A percentile compares a stretch with the other conserved stretches of the same genome.
Conservation (phyloP, 1,284 basidiomycete species). For the Austropuccinia psidii region DNA sequence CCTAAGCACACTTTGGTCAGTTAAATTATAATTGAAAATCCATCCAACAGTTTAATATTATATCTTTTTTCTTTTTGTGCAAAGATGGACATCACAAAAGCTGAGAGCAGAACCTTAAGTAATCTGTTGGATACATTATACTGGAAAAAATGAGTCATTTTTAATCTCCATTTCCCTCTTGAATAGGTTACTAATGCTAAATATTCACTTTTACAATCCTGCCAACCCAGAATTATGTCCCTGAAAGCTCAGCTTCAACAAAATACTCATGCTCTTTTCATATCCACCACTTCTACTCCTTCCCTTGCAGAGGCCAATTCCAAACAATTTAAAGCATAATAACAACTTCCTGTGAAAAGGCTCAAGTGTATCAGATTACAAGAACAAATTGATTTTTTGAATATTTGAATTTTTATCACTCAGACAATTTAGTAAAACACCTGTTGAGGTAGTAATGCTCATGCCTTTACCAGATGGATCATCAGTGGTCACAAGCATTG, state of each 20-base stretch:
- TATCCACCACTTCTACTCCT: not conserved
- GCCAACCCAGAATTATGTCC: conserved; percentile 50
- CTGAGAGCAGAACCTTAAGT: conserved; percentile 52
- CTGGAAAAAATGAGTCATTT: not conserved
- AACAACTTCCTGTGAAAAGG: not conserved
- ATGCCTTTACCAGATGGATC: not conserved
- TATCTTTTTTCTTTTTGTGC: conserved; percentile 46
- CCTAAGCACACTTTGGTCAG: conserved; percentile 49
- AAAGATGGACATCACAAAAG: conserved; percentile 55
- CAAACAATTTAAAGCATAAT: conserved; percentile 23
- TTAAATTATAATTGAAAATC: conserved; percentile 39
- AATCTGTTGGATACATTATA: not conserved
- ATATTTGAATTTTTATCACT: conserved; percentile 30
- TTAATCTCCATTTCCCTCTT: not conserved
- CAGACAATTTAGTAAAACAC: conserved; percentile 28
- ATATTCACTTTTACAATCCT: conserved; percentile 49
- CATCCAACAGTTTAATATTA: too few relatives aligned
- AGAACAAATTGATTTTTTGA: conserved; percentile 36
- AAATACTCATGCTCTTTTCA: conserved; percentile 35
- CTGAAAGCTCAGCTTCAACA: conserved; percentile 46
- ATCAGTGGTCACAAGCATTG: conserved; percentile 5
- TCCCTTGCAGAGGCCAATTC: conserved; percentile 5
- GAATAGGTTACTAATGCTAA: conserved; percentile 40
- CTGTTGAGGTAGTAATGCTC: conserved; percentile 10
- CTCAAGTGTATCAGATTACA: conserved; percentile 32